Base-by-base conservation (phyloP, 257 asterid species). In the Nicotiana sylvestris region DNA sequence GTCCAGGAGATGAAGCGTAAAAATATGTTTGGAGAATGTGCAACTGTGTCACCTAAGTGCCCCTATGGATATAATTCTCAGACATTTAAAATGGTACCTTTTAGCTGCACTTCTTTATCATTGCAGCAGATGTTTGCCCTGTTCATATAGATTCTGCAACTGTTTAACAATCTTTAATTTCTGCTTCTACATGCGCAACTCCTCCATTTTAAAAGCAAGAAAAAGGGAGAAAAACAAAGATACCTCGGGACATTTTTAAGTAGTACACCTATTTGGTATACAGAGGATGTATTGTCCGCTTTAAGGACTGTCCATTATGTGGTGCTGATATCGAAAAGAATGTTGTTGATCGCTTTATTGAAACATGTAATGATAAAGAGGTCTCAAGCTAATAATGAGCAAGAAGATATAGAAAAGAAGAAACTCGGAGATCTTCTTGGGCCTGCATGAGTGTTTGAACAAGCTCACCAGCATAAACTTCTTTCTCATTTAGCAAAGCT, bases 271-370 rank as follows among this genome's bases (percentile, higher is more conserved):
- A n/a, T 18, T 67, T 80, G 86, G 72, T 89, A 85, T 84, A 77
- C 90, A 96, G 99, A 86, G 93, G 82, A 53, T 96, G 99, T 83
- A 67, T 96, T 86, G 91, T 95, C 67, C 94, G 92, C 80, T 94
- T 94, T 72, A 93, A 92, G 86, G 98, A 96, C 87, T 96, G 99
- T 82, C 99, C 98, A 68, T 60, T 96, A 33, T 96, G 99, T 82
- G 99, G 98, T 88, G 98, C 98, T 80, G 99, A 94, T 86, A 92
- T 96, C 85, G 97, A 90, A 89, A 94, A 93, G 92, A 89, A 93
- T 84, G 99, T 91, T 2, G 98, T 96, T 68, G 98, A 96, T 87
- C 97, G 96, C 58, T 96, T 96, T 86, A 96, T 96, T 82, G 98
- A 96, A 89, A 53, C 99, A 96, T 91, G 99, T 94, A 16, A 92